These are phyloP conservation scores for Malassezia sp. DNA, from an alignment of 1,284 basidiomycete genomes.

Conservation along the genomic window DNA sequence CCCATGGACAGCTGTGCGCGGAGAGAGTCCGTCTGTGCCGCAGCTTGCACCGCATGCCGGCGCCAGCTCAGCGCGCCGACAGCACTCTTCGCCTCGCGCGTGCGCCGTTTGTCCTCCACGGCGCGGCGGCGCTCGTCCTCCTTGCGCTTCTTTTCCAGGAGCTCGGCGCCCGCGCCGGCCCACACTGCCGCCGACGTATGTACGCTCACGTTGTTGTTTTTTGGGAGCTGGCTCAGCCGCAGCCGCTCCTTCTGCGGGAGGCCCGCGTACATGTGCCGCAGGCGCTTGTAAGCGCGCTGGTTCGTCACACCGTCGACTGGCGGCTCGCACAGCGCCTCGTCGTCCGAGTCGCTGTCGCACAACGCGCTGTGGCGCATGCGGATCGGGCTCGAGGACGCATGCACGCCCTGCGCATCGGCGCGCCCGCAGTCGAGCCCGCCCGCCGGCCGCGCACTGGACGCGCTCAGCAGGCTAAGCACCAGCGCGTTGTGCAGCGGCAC, in stretches of 20 bases:
- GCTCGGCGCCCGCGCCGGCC: constrained; percentile 44
- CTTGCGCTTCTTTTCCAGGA: constrained; percentile 44
- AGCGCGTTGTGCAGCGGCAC: constrained; percentile 49
- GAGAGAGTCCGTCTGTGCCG: constrained; percentile 25
- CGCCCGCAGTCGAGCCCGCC: too few species aligned
- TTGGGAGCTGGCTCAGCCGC: constrained; percentile 34
- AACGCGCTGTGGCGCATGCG: constrained; percentile 5
- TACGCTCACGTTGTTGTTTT: constrained; percentile 22
- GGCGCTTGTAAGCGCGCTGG: constrained; percentile 35
- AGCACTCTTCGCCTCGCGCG: constrained; percentile 32
- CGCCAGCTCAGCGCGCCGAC: constrained; percentile 42
- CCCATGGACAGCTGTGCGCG: constrained; percentile 23
- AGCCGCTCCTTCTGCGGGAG: constrained; percentile 33
- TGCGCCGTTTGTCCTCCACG: constrained; percentile 36
- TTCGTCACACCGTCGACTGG: constrained; percentile 4
- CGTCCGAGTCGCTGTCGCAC: constrained; percentile 22
- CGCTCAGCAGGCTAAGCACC: constrained; percentile 49
- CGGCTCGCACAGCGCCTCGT: constrained; percentile 17
- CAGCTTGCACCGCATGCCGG: constrained; percentile 22
- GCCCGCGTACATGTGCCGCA: constrained; percentile 35
- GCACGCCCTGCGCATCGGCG: constrained; percentile 11
- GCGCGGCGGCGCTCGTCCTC: constrained; percentile 43
- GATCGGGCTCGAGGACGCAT: constrained; percentile 18
- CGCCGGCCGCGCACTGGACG: constrained; percentile 37
- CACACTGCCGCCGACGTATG: constrained; percentile 26